phyloP scores from a whole-genome alignment of 2,329 filamentous ascomycete genomes.

The Blastomyces gilchristii region DNA sequence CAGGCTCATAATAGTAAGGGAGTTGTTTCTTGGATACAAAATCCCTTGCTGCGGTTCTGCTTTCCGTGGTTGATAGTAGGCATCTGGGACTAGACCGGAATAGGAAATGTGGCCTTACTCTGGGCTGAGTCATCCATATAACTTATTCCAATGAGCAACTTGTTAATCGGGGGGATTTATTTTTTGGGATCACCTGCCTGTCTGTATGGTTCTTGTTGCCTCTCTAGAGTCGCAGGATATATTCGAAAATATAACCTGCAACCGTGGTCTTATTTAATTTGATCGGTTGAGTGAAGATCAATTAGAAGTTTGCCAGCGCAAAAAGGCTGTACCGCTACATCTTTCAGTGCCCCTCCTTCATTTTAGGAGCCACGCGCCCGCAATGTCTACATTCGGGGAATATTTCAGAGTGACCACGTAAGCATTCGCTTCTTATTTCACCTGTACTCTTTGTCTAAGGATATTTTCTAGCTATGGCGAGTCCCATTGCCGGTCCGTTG shows the following conservation, averaged over 20 bases:
- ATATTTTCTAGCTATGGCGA: slow-evolving; percentile 55
- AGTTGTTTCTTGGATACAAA: neutral
- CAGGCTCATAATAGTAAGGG: slow-evolving; percentile 2
- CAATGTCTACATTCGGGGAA: slow-evolving; percentile 73
- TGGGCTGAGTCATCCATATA: slow-evolving; percentile 8
- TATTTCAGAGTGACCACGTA: slow-evolving; percentile 69
- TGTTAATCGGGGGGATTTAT: neutral
- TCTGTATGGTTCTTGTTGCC: neutral
- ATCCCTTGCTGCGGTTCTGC: neutral
- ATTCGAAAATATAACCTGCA: neutral
- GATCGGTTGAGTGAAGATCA: neutral
- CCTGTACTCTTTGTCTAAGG: slow-evolving; percentile 17
- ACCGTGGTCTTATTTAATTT: too few species aligned
- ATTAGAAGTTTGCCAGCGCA: neutral
- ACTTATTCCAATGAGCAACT: too few species aligned
- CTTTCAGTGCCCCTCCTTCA: neutral
- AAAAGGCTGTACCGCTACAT: neutral
- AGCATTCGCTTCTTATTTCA: slow-evolving; percentile 12
- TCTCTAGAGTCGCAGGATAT: neutral
- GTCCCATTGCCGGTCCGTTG: slow-evolving; percentile 83
- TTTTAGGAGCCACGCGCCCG: slow-evolving; percentile 15
- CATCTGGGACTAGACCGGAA: neutral
- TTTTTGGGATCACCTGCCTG: neutral
- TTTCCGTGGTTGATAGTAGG: neutral
- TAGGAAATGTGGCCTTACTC: neutral